phyloP scores from a whole-genome alignment of 495 filamentous ascomycete species.

The Xylaria venustula region DNA sequence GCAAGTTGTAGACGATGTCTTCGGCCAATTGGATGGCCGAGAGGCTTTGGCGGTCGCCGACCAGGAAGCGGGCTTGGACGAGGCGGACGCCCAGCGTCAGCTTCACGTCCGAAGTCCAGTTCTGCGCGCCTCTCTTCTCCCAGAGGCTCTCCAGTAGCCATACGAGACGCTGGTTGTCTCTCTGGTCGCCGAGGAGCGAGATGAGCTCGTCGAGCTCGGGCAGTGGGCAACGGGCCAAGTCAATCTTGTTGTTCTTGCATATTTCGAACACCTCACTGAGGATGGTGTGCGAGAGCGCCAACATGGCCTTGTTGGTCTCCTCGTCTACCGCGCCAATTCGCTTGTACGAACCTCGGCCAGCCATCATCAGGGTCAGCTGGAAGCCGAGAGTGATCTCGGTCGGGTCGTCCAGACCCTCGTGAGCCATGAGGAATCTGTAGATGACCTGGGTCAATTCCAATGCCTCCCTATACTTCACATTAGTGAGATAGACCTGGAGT shows the following conservation, averaged over 20 bases:
- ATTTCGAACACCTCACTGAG: slow-evolving; percentile 6
- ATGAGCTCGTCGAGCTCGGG: slow-evolving; percentile 8
- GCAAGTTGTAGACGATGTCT: slow-evolving; percentile 57
- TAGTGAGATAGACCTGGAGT: background rate
- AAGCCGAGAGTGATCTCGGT: slow-evolving; percentile 9
- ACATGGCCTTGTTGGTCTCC: slow-evolving; percentile 7
- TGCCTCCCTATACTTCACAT: slow-evolving; percentile 6
- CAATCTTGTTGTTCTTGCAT: slow-evolving; percentile 11
- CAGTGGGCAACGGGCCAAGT: slow-evolving; percentile 2
- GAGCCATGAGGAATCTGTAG: slow-evolving; percentile 9
- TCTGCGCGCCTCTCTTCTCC: background rate
- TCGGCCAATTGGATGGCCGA: slow-evolving; percentile 47
- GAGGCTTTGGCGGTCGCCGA: slow-evolving; percentile 24
- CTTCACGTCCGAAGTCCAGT: slow-evolving; percentile 5
- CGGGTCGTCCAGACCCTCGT: slow-evolving; percentile 7
- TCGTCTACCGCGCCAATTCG: background rate
- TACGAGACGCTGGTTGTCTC: background rate
- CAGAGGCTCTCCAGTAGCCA: slow-evolving; percentile 10
- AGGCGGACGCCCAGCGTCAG: slow-evolving; percentile 44
- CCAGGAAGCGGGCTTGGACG: slow-evolving; percentile 51
- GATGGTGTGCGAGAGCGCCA: slow-evolving; percentile 1
- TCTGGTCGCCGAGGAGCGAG: slow-evolving; percentile 9
- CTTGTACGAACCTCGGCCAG: slow-evolving; percentile 5
- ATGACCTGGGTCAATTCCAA: background rate
- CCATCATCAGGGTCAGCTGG: slow-evolving; percentile 10